Conservation (phyloP, 768 basidiomycete genomes). For the Psilocybe sp. region DNA sequence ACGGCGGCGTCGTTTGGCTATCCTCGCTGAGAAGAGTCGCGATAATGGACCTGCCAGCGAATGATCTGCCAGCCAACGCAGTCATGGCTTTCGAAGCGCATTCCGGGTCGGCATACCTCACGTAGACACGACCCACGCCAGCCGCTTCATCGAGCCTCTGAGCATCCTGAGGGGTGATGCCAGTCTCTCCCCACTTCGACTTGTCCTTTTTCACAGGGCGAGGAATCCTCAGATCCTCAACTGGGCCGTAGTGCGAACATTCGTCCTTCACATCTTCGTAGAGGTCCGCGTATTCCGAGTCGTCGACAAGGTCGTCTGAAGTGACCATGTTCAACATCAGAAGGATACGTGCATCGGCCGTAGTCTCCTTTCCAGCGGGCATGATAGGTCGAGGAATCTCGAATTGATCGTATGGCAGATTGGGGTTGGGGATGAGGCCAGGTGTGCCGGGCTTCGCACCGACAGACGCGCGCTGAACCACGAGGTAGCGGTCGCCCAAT, state of each 20-base stretch:
- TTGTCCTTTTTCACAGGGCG: slow-evolving; percentile 86
- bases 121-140: slow-evolving; percentile 95
- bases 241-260: slow-evolving; percentile 73
- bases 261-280: slow-evolving; percentile 94
- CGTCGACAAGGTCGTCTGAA: slow-evolving; percentile 84
- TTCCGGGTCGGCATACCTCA: slow-evolving; percentile 69
- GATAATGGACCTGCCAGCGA: slow-evolving; percentile 84
- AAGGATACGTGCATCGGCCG: slow-evolving; percentile 75
- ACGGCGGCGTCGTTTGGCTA: slow-evolving; percentile 80
- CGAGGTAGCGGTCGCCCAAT: slow-evolving; percentile 90
- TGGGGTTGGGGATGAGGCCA: slow-evolving; percentile 63
- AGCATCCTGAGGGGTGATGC: slow-evolving; percentile 62
- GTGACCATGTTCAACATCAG: slow-evolving; percentile 99
- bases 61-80: slow-evolving; percentile 85
- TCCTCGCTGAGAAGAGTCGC: slow-evolving; percentile 82
- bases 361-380: slow-evolving; percentile 69
- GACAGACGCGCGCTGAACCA: slow-evolving; percentile 95
- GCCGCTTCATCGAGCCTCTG: slow-evolving; percentile 80
- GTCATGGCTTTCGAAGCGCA: slow-evolving; percentile 74
- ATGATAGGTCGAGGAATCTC: slow-evolving; percentile 86
- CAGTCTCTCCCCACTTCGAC: slow-evolving; percentile 72
- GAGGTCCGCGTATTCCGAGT: slow-evolving; percentile 91
- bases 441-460: slow-evolving; percentile 77
- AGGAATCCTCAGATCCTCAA: slow-evolving; percentile 87
- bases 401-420: slow-evolving; percentile 77